Percentiles rank a stretch among this genome's conserved stretches.
These are phyloP conservation scores for Drosera capensis DNA, from an alignment of 148 eudicot genomes.

Conservation along the genomic window DNA sequence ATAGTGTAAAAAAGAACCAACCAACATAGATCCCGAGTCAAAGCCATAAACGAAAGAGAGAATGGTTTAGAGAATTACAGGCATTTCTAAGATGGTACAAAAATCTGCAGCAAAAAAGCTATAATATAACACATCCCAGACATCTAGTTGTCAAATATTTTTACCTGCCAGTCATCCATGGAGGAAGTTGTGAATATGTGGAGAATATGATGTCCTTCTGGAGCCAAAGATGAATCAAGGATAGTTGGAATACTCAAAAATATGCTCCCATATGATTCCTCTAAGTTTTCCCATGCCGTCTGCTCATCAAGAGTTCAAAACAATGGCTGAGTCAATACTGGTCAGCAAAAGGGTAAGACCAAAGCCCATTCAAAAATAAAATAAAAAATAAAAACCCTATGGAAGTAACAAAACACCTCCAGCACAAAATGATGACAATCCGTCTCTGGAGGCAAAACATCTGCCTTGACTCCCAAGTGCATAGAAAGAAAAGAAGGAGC, in stretches of 20 bases:
- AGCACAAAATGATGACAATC: conserved; percentile 98
- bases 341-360: background rate
- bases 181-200: conserved; percentile 87
- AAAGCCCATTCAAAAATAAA: background rate
- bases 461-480: conserved; percentile 90
- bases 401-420: no score
- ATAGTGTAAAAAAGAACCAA: no score
- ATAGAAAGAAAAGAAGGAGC: conserved; percentile 98
- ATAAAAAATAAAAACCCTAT: no score
- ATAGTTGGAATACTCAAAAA: conserved; percentile 97
- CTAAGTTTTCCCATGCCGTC: conserved; percentile 73
- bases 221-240: conserved; percentile 89
- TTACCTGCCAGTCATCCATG: conserved; percentile 91
- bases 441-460: conserved; percentile 69
- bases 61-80: no score
- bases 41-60: no score
- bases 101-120: no score
- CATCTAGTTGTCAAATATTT: no score
- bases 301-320: conserved; percentile 19
- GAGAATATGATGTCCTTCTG: conserved; percentile 78
- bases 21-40: no score
- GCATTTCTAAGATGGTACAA: no score
- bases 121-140: background rate
- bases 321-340: no score
- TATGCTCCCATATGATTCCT: conserved; percentile 79